Percentiles rank a stretch among this genome's conserved stretches.
Conservation (phyloP, 768 basidiomycete species). For the Lyophyllum atratum region DNA sequence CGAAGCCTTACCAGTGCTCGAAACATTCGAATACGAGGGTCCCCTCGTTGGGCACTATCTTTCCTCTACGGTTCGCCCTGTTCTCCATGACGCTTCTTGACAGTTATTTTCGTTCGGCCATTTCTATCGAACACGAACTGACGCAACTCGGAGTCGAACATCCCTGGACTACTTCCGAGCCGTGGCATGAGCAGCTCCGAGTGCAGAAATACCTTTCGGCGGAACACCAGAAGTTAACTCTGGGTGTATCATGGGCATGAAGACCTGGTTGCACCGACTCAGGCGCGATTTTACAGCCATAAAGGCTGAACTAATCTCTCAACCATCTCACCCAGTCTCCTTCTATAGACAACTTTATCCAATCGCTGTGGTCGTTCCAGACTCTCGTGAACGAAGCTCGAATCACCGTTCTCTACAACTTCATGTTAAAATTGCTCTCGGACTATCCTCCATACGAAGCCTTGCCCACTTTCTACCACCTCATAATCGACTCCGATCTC, state of each 20-base stretch:
- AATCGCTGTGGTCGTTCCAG: constrained; percentile 13
- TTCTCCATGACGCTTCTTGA: constrained; percentile 5
- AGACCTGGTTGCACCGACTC: no score
- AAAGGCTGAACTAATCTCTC: not conserved
- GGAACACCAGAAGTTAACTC: constrained; percentile 1
- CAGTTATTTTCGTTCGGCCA: constrained; percentile 2
- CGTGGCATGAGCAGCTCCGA: constrained; percentile 5
- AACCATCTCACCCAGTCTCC: not conserved
- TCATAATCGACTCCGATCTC: not conserved
- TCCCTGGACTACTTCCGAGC: constrained; percentile 9
- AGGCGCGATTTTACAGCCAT: not conserved
- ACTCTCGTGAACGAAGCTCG: constrained; percentile 9
- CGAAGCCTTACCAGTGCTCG: constrained; percentile 12
- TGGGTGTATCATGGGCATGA: constrained; percentile 12
- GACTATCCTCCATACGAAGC: constrained; percentile 5
- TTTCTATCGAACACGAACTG: constrained; percentile 7
- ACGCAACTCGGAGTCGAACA: not conserved
- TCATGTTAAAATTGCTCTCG: constrained; percentile 10
- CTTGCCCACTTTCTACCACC: not conserved
- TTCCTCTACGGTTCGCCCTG: constrained; percentile 6
- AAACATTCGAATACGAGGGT: constrained; percentile 10
- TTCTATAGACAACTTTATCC: constrained; percentile 6
- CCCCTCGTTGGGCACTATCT: constrained; percentile 9
- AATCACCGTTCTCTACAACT: not conserved
- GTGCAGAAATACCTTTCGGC: constrained; percentile 2